phyloP scores from a whole-genome alignment of 768 basidiomycete species.

The Tricholoma matsutake region DNA sequence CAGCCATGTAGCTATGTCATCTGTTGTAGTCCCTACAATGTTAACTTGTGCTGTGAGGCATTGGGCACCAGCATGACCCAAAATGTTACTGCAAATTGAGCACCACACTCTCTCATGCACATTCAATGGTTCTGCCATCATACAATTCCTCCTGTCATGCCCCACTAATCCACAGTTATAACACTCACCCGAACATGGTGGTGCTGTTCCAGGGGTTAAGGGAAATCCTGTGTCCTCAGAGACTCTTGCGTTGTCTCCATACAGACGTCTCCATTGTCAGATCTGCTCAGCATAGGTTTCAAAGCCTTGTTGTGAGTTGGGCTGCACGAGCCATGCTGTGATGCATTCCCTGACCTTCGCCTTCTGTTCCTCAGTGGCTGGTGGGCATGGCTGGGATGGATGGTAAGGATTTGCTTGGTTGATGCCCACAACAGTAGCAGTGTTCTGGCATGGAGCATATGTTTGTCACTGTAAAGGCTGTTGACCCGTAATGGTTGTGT shows the following conservation, averaged over 20 bases:
- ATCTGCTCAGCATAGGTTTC: background rate
- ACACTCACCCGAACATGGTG: background rate
- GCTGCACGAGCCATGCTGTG: background rate
- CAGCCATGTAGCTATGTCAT: background rate
- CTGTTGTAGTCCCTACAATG: background rate
- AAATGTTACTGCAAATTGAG: background rate
- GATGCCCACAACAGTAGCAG: background rate
- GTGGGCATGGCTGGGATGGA: background rate
- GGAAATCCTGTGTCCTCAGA: background rate
- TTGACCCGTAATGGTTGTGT: no score
- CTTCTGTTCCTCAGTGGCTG: no score
- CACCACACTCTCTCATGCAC: background rate
- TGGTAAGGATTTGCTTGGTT: no score
- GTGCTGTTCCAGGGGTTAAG: background rate
- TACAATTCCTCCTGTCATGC: background rate
- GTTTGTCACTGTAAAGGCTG: no score
- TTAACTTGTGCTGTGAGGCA: background rate
- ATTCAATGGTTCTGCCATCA: background rate
- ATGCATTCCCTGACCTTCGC: background rate
- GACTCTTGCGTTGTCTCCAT: background rate
- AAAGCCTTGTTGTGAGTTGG: background rate
- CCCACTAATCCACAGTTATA: background rate
- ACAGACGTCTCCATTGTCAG: background rate
- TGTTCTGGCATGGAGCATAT: background rate
- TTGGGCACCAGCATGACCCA: background rate